phyloP scores from a whole-genome alignment of 2,329 filamentous ascomycete genomes.

The Venturia aucupariae region DNA sequence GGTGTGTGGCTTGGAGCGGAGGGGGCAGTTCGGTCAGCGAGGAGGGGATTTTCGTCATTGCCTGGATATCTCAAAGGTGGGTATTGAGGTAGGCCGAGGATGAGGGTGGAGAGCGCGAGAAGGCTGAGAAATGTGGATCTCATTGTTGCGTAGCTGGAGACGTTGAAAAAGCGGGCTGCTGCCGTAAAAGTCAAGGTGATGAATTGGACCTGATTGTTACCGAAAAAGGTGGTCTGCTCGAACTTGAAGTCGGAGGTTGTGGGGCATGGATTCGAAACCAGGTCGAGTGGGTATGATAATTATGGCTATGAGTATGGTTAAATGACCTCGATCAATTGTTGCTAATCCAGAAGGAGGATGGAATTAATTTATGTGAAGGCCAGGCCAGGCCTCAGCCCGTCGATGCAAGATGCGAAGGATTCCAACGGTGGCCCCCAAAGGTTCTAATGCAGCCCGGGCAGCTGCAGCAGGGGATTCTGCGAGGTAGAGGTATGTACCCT shows the following conservation, averaged over 20 bases:
- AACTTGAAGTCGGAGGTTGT: too few species aligned
- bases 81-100: not conserved
- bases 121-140: not conserved
- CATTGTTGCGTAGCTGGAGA: not conserved
- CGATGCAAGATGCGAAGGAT: not conserved
- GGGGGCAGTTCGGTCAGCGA: not conserved
- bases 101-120: not conserved
- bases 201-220: too few species aligned
- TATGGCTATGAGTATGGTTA: not conserved
- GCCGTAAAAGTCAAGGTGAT: not conserved
- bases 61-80: slow-evolving; percentile 1
- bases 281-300: not conserved
- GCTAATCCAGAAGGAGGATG: not conserved
- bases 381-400: not conserved
- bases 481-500: too few species aligned
- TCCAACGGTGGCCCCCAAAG: not conserved
- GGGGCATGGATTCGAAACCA: not conserved
- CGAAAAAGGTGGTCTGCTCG: not conserved
- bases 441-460: too few species aligned
- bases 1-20: slow-evolving; percentile 4
- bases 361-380: not conserved
- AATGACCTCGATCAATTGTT: not conserved
- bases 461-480: too few species aligned
- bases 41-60: not conserved
- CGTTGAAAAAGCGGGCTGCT: not conserved